Conservation (phyloP, 2,329 filamentous ascomycete genomes). For the Xylariaceae sp. region DNA sequence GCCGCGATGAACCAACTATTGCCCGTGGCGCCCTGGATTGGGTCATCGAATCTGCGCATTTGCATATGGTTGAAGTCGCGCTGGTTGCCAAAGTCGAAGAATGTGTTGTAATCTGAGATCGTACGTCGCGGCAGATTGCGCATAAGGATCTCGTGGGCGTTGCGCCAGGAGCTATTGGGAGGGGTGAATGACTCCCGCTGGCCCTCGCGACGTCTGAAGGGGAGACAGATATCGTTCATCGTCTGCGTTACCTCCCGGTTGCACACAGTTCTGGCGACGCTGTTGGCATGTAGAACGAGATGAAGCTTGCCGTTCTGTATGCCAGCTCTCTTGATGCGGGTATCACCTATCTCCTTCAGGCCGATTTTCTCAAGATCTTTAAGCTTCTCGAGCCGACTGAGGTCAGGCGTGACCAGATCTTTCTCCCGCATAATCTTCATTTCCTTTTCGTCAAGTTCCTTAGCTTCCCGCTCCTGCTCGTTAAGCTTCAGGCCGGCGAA, state of each 20-base stretch:
- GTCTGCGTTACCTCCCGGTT: conserved; percentile 48
- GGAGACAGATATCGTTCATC: conserved; percentile 49
- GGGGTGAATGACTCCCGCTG: conserved; percentile 44
- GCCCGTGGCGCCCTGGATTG: conserved; percentile 48
- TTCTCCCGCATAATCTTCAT: conserved; percentile 49
- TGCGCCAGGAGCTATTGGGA: conserved; percentile 49
- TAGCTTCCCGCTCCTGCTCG: conserved; percentile 45
- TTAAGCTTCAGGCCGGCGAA: conserved; percentile 51
- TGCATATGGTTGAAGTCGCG: conserved; percentile 29
- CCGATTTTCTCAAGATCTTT: conserved; percentile 49
- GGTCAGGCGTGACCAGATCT: conserved; percentile 51
- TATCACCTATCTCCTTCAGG: conserved; percentile 45
- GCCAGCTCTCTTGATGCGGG: conserved; percentile 47
- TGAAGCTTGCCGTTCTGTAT: conserved; percentile 54
- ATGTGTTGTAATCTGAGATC: conserved; percentile 42
- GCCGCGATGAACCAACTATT: conserved; percentile 53
- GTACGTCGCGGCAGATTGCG: conserved; percentile 40
- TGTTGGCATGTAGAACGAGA: conserved; percentile 45
- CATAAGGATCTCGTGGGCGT: conserved; percentile 46
- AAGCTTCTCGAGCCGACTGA: conserved; percentile 47
- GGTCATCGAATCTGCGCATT: conserved; percentile 47
- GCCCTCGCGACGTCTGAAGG: conserved; percentile 41
- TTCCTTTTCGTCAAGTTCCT: conserved; percentile 46
- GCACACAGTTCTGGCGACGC: conserved; percentile 45
- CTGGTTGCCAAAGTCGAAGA: conserved; percentile 24